Base-by-base conservation (phyloP, 2,329 filamentous ascomycete genomes). In the Plectosphaerella cucumerina region DNA sequence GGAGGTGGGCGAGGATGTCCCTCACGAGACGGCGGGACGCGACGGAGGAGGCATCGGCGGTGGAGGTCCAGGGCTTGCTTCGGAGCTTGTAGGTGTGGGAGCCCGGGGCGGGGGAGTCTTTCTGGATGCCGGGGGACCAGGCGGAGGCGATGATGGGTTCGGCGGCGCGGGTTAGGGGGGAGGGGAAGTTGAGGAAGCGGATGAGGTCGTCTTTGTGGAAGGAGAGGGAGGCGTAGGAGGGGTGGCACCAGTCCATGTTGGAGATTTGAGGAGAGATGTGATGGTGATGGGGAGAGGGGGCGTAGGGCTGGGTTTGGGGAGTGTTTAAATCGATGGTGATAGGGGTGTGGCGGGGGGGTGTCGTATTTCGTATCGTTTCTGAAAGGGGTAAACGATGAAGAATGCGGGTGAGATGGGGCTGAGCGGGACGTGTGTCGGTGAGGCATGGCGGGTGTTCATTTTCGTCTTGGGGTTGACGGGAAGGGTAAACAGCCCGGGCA, bases 151-250 rank as follows among this genome's bases (percentile, higher is more conserved):
- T 44, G 17, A 58, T 41, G n/a, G 53, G 10, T 34, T 60, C 53
- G 20, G 59, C 35, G 15, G 45, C 41, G 17, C 44, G n/a, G 48
- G 44, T 41, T 21, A 61, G 44, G 6, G 52, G 20, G 17, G 51
- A 33, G 12, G 59, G 61, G 48, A 62, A 60, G 49, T 57, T 50
- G 18, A 60, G 48, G 41, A 62, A 54, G 44, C 60, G 57, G 41
- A 64, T 20, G 45, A 44, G 53, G 47, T 62, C 56, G 17, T 45
- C 45, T 31, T 57, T 53, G 46, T 61, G 57, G 49, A 64, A 45
- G 23, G 59, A 61, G 33, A 64, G 35, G 17, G 52, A 53, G n/a
- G 60, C 58, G 34, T 49, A 59, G 21, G 35, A 21, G 18, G 39
- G 39, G 35, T 39, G 14, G 35, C 15, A 39, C 17, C 35, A 39